Conservation (phyloP, 2,329 filamentous ascomycete species). For the Aureobasidium namibiae region DNA sequence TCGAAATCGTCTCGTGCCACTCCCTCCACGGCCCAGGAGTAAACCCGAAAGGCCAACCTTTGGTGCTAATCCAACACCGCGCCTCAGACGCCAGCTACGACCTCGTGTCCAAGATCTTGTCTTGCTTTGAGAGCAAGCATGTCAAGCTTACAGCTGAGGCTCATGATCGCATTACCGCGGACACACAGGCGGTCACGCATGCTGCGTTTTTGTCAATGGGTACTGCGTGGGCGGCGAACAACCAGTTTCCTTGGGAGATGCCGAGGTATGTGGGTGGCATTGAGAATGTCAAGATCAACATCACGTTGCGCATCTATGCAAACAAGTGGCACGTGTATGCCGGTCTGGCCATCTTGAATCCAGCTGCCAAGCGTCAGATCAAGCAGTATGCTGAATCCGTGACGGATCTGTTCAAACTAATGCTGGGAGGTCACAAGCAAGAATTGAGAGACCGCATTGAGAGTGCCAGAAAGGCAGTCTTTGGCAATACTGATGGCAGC, state of each 20-base stretch:
- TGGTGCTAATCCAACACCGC: constrained; percentile 90
- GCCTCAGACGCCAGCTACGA: constrained; percentile 66
- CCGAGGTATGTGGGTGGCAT: constrained; percentile 94
- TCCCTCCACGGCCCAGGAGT: constrained; percentile 91
- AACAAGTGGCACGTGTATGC: constrained; percentile 99
- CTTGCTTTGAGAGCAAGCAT: constrained; percentile 75
- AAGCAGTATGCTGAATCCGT: constrained; percentile 87
- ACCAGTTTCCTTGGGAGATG: constrained; percentile 94
- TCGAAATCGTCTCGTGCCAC: constrained; percentile 92
- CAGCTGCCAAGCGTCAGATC: constrained; percentile 84
- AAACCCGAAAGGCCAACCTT: constrained; percentile 77
- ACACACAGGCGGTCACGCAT: constrained; percentile 96
- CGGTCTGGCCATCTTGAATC: constrained; percentile 92
- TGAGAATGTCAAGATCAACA: constrained; percentile 98
- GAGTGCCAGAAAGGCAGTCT: constrained; percentile 68
- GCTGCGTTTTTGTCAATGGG: constrained; percentile 95
- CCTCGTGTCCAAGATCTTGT: constrained; percentile 73
- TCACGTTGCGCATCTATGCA: constrained; percentile 91
- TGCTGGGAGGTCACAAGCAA: constrained; percentile 74
- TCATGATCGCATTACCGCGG: constrained; percentile 95
- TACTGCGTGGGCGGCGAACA: constrained; percentile 90
- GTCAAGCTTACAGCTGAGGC: constrained; percentile 80
- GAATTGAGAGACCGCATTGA: constrained; percentile 71
- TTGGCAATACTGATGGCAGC: constrained; percentile 34
- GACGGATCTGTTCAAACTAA: constrained; percentile 91